A percentile compares a stretch with the other conserved stretches of the same genome.
Conservation (phyloP, 2,329 filamentous ascomycete species). For the Trichophyton benhamiae region DNA sequence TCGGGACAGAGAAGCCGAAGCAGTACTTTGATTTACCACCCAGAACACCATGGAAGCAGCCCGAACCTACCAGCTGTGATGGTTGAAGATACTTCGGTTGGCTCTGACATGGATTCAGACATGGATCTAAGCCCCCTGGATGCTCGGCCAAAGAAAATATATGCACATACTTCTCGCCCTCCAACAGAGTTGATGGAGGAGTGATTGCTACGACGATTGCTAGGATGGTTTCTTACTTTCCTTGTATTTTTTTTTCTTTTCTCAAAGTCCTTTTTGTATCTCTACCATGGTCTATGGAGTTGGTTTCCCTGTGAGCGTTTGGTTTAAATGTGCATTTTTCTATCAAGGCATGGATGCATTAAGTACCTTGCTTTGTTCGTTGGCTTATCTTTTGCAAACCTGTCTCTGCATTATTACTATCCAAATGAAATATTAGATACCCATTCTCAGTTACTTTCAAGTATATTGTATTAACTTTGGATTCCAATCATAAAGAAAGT, state of each 20-base stretch:
- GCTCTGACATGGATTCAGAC: constrained; percentile 36
- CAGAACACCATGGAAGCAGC: constrained; percentile 48
- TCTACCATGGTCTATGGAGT: neutral
- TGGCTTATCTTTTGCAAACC: neutral
- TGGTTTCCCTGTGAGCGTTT: neutral
- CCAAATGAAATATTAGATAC: neutral
- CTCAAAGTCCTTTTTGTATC: neutral
- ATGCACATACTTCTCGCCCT: constrained; percentile 42
- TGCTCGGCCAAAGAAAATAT: constrained; percentile 31
- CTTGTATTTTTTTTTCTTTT: neutral
- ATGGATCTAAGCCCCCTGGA: constrained; percentile 33
- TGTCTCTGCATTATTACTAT: too few species aligned
- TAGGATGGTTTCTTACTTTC: neutral
- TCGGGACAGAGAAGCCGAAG: constrained; percentile 36
- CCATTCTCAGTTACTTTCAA: neutral
- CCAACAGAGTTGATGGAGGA: constrained; percentile 45
- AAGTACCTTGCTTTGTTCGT: neutral
- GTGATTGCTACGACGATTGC: neutral
- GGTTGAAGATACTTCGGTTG: constrained; percentile 47
- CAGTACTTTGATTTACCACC: constrained; percentile 51
- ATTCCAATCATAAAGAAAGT: neutral
- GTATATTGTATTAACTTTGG: neutral
- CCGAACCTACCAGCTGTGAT: constrained; percentile 50
- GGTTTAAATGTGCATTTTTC: neutral
- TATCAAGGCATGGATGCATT: neutral